These are phyloP conservation scores for Didymella segeticola DNA, from an alignment of 2,329 filamentous ascomycete genomes.

Conservation along the genomic window DNA sequence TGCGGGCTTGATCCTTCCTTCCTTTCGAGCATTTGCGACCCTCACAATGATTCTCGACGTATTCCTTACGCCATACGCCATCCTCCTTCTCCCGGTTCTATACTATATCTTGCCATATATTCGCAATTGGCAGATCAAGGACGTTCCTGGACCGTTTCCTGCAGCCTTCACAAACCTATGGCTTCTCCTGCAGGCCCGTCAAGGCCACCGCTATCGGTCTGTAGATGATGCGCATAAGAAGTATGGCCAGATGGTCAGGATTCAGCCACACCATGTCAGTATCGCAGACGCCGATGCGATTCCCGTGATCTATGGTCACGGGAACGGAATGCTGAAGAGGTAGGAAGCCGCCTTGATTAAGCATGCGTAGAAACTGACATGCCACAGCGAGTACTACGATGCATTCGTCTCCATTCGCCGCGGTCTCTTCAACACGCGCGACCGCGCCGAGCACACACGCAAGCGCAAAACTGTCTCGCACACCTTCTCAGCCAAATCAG, in stretches of 20 bases:
- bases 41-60: conserved; percentile 41
- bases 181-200: conserved; percentile 70
- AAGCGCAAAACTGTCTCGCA: conserved; percentile 90
- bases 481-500: conserved; percentile 82
- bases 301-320: conserved; percentile 73
- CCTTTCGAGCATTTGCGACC: background rate
- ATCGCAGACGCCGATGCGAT: conserved; percentile 83
- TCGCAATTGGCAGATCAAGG: conserved; percentile 60
- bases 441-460: conserved; percentile 80
- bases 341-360: conserved; percentile 19
- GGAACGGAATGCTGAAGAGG: conserved; percentile 59
- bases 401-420: conserved; percentile 87
- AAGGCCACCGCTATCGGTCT: conserved; percentile 63
- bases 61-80: conserved; percentile 54
- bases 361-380: background rate
- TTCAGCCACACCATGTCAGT: conserved; percentile 84
- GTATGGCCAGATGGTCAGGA: conserved; percentile 78
- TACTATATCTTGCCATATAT: conserved; percentile 69
- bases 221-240: conserved; percentile 78
- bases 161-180: conserved; percentile 79
- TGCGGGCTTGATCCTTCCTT: conserved; percentile 1
- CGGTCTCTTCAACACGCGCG: conserved; percentile 88
- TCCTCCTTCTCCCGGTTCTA: conserved; percentile 58
- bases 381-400: conserved; percentile 79
- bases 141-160: conserved; percentile 68